Conservation (phyloP, 805 yeast genomes). For the Yarrowia sp. region DNA sequence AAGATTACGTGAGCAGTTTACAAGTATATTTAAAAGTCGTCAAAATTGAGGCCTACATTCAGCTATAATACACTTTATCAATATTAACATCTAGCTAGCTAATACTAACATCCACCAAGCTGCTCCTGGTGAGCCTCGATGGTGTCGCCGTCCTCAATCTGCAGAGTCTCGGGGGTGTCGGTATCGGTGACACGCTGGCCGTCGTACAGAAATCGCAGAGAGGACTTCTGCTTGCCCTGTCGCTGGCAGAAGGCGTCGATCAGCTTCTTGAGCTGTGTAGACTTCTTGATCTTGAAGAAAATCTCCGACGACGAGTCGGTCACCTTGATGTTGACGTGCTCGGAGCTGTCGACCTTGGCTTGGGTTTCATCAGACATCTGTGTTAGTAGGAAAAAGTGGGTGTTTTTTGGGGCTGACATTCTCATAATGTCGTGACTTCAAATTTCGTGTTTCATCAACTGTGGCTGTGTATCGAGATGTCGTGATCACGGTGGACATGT, state of each 20-base stretch:
- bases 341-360: slow-evolving; percentile 55
- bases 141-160: slow-evolving; percentile 91
- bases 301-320: slow-evolving; percentile 93
- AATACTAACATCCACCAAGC: slow-evolving; percentile 18
- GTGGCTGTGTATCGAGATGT: background rate
- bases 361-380: slow-evolving; percentile 42
- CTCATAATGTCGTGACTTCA: background rate
- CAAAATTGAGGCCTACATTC: background rate
- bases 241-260: slow-evolving; percentile 98
- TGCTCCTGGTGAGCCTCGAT: slow-evolving; percentile 96
- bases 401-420: background rate
- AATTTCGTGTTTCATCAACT: background rate
- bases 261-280: slow-evolving; percentile 87
- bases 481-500: background rate
- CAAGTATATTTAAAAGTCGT: background rate
- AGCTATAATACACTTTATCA: slow-evolving; percentile 9
- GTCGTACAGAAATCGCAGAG: slow-evolving; percentile 86
- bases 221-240: slow-evolving; percentile 82
- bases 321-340: slow-evolving; percentile 90
- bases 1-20: background rate
- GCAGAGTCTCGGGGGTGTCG: slow-evolving; percentile 85
- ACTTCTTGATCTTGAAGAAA: slow-evolving; percentile 88
- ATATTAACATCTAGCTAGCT: background rate
- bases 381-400: background rate
- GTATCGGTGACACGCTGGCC: slow-evolving; percentile 87